These are phyloP conservation scores for Fusarium denticulatum DNA, from an alignment of 2,329 filamentous ascomycete genomes.

Conservation along the genomic window DNA sequence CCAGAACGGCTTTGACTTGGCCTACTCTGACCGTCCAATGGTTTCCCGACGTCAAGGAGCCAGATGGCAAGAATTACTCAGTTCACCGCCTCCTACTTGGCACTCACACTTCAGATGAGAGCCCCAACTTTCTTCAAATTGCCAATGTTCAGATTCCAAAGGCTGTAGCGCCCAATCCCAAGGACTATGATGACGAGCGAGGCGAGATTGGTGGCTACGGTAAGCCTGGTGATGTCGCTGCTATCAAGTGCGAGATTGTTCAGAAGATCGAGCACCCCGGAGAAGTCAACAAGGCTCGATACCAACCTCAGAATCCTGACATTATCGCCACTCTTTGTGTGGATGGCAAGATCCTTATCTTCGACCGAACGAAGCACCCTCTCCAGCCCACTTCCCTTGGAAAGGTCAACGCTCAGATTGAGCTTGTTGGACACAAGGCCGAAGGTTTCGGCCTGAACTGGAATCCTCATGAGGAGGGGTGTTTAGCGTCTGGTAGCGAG, in stretches of 20 bases:
- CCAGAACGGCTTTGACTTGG: constrained; percentile 89
- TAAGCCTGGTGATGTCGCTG: constrained; percentile 72
- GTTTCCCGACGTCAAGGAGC: constrained; percentile 93
- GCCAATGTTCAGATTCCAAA: constrained; percentile 94
- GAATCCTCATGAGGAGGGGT: constrained; percentile 85
- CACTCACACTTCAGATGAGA: constrained; percentile 89
- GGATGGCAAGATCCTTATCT: constrained; percentile 89
- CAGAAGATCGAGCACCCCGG: constrained; percentile 97
- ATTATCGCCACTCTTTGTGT: constrained; percentile 93
- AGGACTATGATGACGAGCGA: constrained; percentile 89
- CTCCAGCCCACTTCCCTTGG: constrained; percentile 72
- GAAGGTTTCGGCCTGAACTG: constrained; percentile 95
- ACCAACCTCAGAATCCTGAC: constrained; percentile 97
- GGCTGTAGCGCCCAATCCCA: constrained; percentile 74
- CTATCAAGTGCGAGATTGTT: constrained; percentile 88
- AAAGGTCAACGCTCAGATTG: constrained; percentile 82
- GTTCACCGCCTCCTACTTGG: constrained; percentile 91
- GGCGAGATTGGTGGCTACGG: constrained; percentile 96
- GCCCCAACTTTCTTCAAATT: constrained; percentile 92
- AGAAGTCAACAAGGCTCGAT: constrained; percentile 98
- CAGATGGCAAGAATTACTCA: constrained; percentile 86
- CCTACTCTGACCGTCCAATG: constrained; percentile 97
- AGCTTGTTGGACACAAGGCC: constrained; percentile 82
- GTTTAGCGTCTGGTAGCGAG: constrained; percentile 89
- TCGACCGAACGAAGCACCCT: constrained; percentile 94